Evolutionary conservation across 163 green algal species (phyloP).

Genomic region (Chloroidium sp.): DNA sequence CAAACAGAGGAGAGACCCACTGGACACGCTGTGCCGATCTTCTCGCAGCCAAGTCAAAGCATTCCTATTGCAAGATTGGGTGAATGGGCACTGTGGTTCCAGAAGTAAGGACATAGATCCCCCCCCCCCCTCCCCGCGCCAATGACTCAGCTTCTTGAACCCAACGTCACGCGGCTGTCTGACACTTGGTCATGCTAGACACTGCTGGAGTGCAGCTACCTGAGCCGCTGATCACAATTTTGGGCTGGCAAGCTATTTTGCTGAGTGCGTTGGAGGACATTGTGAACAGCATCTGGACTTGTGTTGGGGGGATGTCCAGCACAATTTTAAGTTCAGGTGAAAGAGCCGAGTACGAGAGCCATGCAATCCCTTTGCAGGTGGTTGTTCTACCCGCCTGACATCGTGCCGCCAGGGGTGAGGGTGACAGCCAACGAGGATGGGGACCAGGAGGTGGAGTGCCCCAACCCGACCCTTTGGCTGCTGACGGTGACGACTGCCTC

Average conservation of each 20-base stretch:
- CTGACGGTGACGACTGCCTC: background rate
- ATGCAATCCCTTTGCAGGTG: background rate
- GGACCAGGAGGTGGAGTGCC: background rate
- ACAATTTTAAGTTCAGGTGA: no score
- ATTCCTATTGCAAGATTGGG: no score
- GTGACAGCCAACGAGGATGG: background rate
- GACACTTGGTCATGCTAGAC: background rate
- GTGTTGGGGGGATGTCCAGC: no score
- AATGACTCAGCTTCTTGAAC: background rate
- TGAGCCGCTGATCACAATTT: background rate
- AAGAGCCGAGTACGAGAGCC: no score
- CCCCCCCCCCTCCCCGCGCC: no score
- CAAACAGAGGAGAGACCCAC: no score
- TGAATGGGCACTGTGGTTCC: no score
- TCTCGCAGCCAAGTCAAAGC: no score
- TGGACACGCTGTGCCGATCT: no score
- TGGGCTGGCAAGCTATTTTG: background rate
- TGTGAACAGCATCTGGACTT: no score
- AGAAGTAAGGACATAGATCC: no score
- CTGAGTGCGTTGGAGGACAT: no score
- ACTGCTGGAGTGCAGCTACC: background rate
- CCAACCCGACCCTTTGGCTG: background rate
- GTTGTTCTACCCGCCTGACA: background rate
- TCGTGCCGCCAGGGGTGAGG: background rate
- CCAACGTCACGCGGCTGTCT: background rate